Evolutionary conservation across 2,329 filamentous ascomycete species (phyloP), one percentile per base, ranked within the genome.

Genomic region (Aspergillus ruber): DNA sequence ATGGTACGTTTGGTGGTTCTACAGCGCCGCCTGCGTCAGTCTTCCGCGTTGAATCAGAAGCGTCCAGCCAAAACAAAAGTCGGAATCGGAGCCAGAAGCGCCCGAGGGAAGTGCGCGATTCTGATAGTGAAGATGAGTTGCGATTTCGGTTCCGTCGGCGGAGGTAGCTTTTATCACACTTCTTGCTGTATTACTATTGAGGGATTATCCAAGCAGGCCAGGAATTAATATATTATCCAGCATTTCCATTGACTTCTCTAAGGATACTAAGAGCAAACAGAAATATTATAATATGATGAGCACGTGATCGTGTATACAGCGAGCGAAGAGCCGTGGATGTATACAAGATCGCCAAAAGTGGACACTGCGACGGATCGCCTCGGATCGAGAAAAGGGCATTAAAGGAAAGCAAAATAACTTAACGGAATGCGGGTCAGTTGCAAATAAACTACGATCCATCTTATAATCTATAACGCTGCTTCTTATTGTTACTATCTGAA

Each of bases 81-180:
- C 48, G 43, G 45, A 43, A 48, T 43, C 52, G 48, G 41, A 63
- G 52, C 44, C 62, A 58, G 42, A 70, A 67, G 56, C 65, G 66
- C 50, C 48, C 43, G 45, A 69, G 65, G 53, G 60, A 62, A 54
- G 56, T 60, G 44, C 61, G 68, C 6, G 75, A 77, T 29, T 77
- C 75, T 38, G 79, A 79, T 40, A 79, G 79, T 57, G 79, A 80
- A 23, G 79, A 81, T 56, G 77, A 76, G 52, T 67, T 75, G 49
- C 76, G 76, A 27, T 80, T 80, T 55, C 71, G 75, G 46, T 81
- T 82, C 54, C 73, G 74, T 54, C 68, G 75, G 50, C 71, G 71
- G 57, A 68, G 69, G 42, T 56, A 44, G 43, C 13, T 17, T 35
- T 35, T 17, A 35, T 17, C 17, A 35, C 15, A 35, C n/a, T 17